Evolutionary conservation across 345 rosid species (phyloP).

Genomic region (Garcia nutans): DNA sequence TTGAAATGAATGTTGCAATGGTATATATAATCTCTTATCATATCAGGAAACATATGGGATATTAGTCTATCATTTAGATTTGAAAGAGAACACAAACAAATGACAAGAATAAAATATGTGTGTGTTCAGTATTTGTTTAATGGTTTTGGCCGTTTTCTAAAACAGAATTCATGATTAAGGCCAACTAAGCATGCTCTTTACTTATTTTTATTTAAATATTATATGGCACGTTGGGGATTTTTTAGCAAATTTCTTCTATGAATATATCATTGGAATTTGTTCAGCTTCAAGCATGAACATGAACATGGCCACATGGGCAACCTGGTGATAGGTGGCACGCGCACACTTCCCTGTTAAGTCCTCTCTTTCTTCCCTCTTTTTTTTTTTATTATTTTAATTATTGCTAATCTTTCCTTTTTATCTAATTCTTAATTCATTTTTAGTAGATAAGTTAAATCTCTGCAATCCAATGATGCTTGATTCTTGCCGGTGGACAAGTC

Average conservation of each 20-base stretch:
- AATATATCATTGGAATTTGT: background rate
- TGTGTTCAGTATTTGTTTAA: background rate
- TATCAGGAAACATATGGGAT: constrained; percentile 1
- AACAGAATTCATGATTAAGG: background rate
- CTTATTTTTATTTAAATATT: background rate
- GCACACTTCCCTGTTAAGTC: background rate
- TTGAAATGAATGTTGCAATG: background rate
- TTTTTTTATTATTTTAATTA: background rate
- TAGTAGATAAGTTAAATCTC: too few species aligned
- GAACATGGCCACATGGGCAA: constrained; percentile 10
- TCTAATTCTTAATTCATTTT: too few species aligned
- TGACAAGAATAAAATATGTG: background rate
- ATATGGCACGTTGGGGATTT: constrained; percentile 5
- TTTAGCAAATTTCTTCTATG: background rate
- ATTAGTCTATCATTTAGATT: background rate
- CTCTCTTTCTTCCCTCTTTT: background rate
- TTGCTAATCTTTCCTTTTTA: too few species aligned
- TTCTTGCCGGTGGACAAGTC: too few species aligned
- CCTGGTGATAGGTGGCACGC: constrained; percentile 14
- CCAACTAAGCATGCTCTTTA: constrained; percentile 18
- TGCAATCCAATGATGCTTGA: too few species aligned
- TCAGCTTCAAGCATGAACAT: background rate
- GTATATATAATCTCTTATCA: constrained; percentile 7
- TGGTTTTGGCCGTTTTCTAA: background rate
- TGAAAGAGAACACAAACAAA: background rate